Base-by-base conservation (phyloP, 106 monocot species). In the Chionographis japonica region DNA sequence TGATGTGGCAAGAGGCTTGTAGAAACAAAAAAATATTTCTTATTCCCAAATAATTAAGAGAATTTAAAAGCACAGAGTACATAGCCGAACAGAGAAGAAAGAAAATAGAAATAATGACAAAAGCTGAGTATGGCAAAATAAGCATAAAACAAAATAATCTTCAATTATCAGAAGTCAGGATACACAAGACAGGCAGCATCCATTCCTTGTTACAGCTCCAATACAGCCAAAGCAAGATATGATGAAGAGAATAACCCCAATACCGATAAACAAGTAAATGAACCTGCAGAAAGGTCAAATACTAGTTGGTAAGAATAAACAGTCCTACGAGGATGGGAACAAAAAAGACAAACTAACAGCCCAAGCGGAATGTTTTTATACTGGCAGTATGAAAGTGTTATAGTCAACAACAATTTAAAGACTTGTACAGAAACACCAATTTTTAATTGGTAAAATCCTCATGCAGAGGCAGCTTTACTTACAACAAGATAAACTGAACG, bases 141-240 rank as follows among this genome's bases (percentile, higher is more conserved):
- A 53, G n/a, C 18, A 42, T 58, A 61, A 63, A 36, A 65, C n/a
- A 51, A 36, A 43, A 42, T 36, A 66, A 43, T 46, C 19, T 2
- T 35, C 52, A 19, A 42, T 17, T 50, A 5, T 14, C 35, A 40
- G 51, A 55, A 36, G 16, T 72, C 41, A 86, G 85, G 90, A 90
- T 90, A 90, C 90, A 63, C 73, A 90, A 68, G 77, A 86, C 37
- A 90, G 75, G 72, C 90, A 90, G 69, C 90, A 90, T 35, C 77
- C 80, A 56, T 72, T 90, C 72, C 90, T 86, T 57, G 75, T 62
- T 15, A 67, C 62, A 52, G 77, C 71, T 72, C 90, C 90, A 75
- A 83, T 80, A 61, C 90, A 90, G 7, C 85, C 90, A 69, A 83
- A 86, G 75, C 67, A 81, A 51, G 90, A 90, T 56, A 90, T 62